A percentile compares a stretch with the other conserved stretches of the same genome.
These are phyloP conservation scores for Taphrina deformans DNA, from an alignment of 1,139 yeast species.

Conservation along the genomic window DNA sequence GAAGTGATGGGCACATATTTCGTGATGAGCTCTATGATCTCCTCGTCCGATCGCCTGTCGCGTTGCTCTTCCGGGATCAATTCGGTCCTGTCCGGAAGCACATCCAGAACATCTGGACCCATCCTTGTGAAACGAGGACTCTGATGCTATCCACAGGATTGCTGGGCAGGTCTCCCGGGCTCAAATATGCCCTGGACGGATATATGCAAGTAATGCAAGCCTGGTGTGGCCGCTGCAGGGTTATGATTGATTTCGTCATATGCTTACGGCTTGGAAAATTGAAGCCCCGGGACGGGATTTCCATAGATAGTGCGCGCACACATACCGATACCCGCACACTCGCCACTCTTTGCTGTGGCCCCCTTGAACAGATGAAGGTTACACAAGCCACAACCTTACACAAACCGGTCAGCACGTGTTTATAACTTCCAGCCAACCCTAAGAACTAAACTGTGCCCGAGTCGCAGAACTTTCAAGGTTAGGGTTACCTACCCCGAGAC, in stretches of 20 bases:
- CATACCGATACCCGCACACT: no score
- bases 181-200: no score
- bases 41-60: slow-evolving; percentile 7
- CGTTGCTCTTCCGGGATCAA: neutral
- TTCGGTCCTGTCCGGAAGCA: neutral
- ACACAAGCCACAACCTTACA: slow-evolving; percentile 9
- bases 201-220: no score
- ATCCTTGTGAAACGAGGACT: no score
- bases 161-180: no score
- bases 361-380: neutral
- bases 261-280: neutral
- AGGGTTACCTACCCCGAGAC: no score
- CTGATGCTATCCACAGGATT: no score
- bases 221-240: neutral
- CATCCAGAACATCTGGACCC: neutral
- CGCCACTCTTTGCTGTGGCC: neutral
- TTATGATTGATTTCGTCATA: neutral
- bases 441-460: no score
- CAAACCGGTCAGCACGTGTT: no score
- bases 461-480: no score
- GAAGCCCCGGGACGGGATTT: neutral
- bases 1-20: neutral
- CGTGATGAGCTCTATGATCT: neutral
- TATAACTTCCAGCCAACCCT: no score
- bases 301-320: neutral